Base-by-base conservation (phyloP, 192 early-diverging fungal genomes). In the Linnemannia exigua region DNA sequence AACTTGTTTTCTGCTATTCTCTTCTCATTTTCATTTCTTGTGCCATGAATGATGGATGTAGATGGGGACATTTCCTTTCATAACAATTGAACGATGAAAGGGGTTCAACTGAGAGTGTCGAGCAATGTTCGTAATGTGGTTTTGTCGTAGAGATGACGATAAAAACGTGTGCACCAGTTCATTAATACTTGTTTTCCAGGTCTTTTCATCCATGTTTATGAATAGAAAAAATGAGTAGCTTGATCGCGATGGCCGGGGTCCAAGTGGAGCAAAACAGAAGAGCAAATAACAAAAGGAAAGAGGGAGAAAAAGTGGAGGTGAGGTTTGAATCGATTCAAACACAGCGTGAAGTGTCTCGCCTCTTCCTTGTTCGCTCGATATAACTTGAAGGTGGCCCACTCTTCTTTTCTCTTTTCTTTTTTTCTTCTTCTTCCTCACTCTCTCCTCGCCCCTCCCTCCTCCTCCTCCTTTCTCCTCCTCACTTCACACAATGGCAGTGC, bases 401-500 rank as follows among this genome's bases (percentile, higher is more conserved):
- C n/a, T 54, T 12, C n/a, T 33, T 50, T 17, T 70, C 19, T 71
- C 12, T 33, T 70, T 76, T 31, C 17, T 48, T 37, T 71, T 63
- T 58, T 47, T 69, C n/a, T 50, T 51, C 48, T 68, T 41, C 41
- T 46, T 61, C 25, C 70, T 44, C 48, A 20, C 63, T 48, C 31
- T 79, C 66, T 44, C 41, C 37, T 36, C 51, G 31, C 63, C 25
- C 28, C 58, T 33, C 33, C 33, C 35, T 35, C 44, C 7, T 35
- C 37, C 50, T 31, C 58, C 67, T 15, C 31, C n/a, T 12, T 33
- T 25, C 47, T 17, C 76, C 8, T n/a, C 54, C 19, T 15, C 31
- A 31, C 58, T 52, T n/a, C 11, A 25, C 31, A 75, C 11, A 8
- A 86, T 86, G 84, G 84, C 84, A 74, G 84, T 80, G 46, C 77